Evolutionary conservation across 2,329 filamentous ascomycete genomes (phyloP), one percentile per base, ranked within the genome.

Genomic region (Paraphaeosphaeria minitans): DNA sequence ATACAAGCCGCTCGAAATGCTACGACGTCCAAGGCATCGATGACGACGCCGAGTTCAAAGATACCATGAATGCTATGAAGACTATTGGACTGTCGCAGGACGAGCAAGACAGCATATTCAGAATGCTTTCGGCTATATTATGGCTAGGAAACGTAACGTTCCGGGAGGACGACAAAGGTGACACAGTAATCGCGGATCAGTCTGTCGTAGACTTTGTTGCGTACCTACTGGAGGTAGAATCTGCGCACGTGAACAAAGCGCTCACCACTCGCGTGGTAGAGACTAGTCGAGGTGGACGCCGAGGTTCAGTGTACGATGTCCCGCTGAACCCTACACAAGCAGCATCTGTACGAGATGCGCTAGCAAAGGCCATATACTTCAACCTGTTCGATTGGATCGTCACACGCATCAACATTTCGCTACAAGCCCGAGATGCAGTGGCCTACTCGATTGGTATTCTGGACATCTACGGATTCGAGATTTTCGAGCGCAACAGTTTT

Each of bases 311-410:
- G 2, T 90, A 90, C 67, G 87, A 90, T 64, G 87, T 89, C 4
- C 94, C 93, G 0, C 84, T 96, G 63, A 98, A 99, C 77, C 87
- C 88, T 2, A 85, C 93, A 0, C 95, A 98, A 78, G 95, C 95
- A 27, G 83, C 83, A 41, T 87, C 95, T 31, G 96, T 96, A 8
- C 87, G 93, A 66, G 95, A 99, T 79, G 95, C 93, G 12, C 81
- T 99, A 52, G 87, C 94, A 60, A 98, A 95, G 82, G 93, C 89
- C n/a, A 93, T 99, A 58, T 99, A 99, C 79, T 90, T 90, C 83
- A 97, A 97, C 74, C 85, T 99, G 55, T 99, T 99, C 70, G 94
- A 99, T 78, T 99, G 95, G 95, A 98, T 99, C 65, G 93, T 98
- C 21, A 87, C 90, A 69, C 89, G 95, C 66, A 89, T 98, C 66